Evolutionary conservation across 345 rosid species (phyloP).

Genomic region (Euclidium syriacum): DNA sequence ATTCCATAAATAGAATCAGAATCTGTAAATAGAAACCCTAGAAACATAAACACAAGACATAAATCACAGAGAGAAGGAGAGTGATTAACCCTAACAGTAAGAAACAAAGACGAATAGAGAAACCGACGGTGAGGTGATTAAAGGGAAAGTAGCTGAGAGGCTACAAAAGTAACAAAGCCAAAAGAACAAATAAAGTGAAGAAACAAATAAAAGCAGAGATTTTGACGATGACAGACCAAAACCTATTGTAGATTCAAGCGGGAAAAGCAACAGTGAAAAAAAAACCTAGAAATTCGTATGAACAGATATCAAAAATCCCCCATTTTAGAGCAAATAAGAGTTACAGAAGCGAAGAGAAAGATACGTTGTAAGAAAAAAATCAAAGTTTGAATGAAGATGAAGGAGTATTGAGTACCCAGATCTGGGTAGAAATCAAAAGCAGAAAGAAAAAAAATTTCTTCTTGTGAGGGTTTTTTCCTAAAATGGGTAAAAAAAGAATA

Average conservation of each 20-base stretch:
- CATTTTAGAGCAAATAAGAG: neutral
- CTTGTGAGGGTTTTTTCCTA: neutral
- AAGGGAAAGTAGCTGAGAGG: conserved; percentile 11
- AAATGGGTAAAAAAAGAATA: neutral
- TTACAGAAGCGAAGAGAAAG: neutral
- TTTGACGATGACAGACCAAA: conserved; percentile 16
- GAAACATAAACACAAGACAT: conserved; percentile 6
- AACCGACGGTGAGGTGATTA: neutral
- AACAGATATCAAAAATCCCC: neutral
- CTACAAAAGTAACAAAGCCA: conserved; percentile 4
- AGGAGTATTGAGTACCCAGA: conserved; percentile 15
- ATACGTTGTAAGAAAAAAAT: neutral
- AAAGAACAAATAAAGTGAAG: conserved; percentile 14
- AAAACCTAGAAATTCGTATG: neutral
- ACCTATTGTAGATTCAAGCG: conserved; percentile 23
- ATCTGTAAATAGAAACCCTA: conserved; percentile 19
- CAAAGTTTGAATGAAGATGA: neutral
- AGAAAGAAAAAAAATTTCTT: too few relatives aligned
- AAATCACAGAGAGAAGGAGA: neutral
- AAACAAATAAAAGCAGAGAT: conserved; percentile 25
- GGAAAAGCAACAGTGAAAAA: neutral
- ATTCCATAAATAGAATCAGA: neutral
- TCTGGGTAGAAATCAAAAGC: conserved; percentile 17
- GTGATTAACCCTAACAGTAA: neutral
- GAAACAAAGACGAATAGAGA: neutral